phyloP scores from a whole-genome alignment of 371 early-diverging fungal genomes.

The Lichtheimia corymbifera region DNA sequence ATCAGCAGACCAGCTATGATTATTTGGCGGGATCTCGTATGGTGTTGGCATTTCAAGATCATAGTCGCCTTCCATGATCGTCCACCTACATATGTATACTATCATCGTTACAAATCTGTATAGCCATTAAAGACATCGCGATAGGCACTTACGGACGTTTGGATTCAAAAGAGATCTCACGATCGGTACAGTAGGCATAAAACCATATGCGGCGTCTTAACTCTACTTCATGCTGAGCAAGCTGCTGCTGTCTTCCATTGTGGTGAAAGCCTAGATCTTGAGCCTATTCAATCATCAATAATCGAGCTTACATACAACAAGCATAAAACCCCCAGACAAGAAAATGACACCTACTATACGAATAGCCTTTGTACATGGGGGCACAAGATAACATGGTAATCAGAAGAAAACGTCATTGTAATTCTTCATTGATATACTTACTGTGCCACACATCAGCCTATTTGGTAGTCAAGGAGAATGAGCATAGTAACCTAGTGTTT shows the following conservation, averaged over 20 bases:
- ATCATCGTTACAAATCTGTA: neutral
- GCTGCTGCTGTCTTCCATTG: conserved; percentile 34
- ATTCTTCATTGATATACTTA: neutral
- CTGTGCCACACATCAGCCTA: conserved; percentile 5
- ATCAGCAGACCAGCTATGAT: conserved; percentile 4
- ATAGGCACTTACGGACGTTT: conserved; percentile 16
- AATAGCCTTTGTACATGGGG: neutral
- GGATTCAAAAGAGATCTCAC: conserved; percentile 37
- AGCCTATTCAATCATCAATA: conserved; percentile 5
- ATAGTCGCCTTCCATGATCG: conserved; percentile 38
- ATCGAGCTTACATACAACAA: too few species aligned
- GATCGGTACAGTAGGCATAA: conserved; percentile 35
- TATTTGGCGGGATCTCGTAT: conserved; percentile 26
- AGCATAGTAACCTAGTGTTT: neutral
- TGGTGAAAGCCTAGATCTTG: conserved; percentile 29
- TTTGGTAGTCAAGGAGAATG: neutral
- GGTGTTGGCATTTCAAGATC: conserved; percentile 39
- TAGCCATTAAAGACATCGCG: too few species aligned
- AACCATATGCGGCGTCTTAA: conserved; percentile 46
- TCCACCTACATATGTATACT: neutral
- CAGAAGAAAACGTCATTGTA: neutral
- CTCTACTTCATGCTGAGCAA: conserved; percentile 42
- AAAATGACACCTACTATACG: neutral
- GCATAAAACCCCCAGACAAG: neutral
- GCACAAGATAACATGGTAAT: neutral